These are phyloP conservation scores for Lolium multiflorum DNA, from an alignment of 176 grass and related monocot genomes.

Conservation along the genomic window DNA sequence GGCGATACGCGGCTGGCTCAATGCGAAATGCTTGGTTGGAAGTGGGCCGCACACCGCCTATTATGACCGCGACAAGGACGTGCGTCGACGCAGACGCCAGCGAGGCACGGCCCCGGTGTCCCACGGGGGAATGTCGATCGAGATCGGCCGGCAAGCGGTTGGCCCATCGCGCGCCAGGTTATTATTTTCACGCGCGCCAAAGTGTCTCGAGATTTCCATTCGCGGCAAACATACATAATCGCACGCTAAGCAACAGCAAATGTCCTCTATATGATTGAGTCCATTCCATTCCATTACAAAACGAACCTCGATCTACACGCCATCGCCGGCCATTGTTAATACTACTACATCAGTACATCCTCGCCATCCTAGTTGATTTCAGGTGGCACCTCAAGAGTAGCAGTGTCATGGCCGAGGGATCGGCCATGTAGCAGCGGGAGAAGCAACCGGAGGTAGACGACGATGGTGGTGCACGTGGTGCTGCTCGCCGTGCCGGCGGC, in stretches of 20 bases:
- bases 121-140: no score
- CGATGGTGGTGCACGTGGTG: constrained; percentile 45
- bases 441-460: background rate
- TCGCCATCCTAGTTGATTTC: constrained; percentile 10
- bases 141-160: no score
- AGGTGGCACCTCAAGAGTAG: background rate
- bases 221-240: background rate
- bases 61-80: no score
- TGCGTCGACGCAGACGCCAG: no score
- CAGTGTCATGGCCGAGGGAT: background rate
- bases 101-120: no score
- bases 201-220: background rate
- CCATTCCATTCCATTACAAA: background rate
- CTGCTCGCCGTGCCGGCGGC: constrained; percentile 43
- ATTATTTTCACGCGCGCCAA: background rate
- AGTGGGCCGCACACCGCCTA: no score
- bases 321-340: background rate
- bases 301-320: background rate
- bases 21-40: no score
- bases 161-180: background rate
- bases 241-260: no score
- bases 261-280: background rate
- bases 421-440: background rate
- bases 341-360: background rate
- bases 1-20: no score